These are phyloP conservation scores for Plasmodium gonderi DNA, from an alignment of 169 alveolate species.

Conservation along the genomic window DNA sequence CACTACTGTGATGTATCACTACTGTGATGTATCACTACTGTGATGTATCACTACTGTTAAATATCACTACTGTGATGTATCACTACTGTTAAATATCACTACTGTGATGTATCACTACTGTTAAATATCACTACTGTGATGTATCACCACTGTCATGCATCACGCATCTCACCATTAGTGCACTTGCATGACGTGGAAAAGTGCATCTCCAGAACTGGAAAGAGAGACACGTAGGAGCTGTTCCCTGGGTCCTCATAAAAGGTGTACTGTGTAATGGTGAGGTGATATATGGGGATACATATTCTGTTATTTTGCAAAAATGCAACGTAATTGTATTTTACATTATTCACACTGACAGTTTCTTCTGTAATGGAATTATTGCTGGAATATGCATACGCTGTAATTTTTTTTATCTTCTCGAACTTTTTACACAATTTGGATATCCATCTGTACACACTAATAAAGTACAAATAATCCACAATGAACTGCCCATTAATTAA, in stretches of 20 bases:
- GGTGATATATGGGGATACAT: constrained; percentile 26
- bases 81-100: neutral
- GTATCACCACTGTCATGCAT: neutral
- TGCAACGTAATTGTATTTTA: constrained; percentile 12
- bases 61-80: neutral
- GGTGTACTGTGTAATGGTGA: constrained; percentile 37
- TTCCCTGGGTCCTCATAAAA: constrained; percentile 13
- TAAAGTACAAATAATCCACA: constrained; percentile 43
- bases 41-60: neutral
- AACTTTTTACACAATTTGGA: constrained; percentile 14
- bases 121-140: no score
- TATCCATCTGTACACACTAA: constrained; percentile 18
- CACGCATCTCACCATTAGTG: neutral
- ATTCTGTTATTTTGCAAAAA: constrained; percentile 60
- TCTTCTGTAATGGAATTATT: neutral
- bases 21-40: neutral
- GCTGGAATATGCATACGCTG: constrained; percentile 1
- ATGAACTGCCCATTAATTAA: constrained; percentile 25
- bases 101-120: neutral
- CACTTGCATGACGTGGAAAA: constrained; percentile 34
- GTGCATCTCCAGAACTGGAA: constrained; percentile 39
- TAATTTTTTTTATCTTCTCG: constrained; percentile 10
- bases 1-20: neutral
- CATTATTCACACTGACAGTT: neutral
- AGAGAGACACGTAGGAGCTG: constrained; percentile 14